Evolutionary conservation across 805 yeast species (phyloP).

Genomic region (Candida ficus): DNA sequence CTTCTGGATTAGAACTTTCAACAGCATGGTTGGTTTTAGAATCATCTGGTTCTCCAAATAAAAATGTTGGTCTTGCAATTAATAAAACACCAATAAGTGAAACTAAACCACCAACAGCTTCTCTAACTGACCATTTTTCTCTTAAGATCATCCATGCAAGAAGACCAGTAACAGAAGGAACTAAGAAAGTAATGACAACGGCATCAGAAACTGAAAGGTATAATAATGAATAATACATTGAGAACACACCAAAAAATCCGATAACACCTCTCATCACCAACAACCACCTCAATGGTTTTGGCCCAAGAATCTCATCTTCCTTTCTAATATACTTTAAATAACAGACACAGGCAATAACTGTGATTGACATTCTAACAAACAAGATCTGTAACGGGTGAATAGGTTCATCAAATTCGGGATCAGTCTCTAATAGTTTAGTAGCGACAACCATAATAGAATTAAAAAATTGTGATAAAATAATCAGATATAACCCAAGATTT

Average conservation of each 20-base stretch:
- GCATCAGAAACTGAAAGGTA: slow-evolving; percentile 78
- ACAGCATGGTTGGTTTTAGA: slow-evolving; percentile 29
- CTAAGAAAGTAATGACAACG: slow-evolving; percentile 69
- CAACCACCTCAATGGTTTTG: slow-evolving; percentile 46
- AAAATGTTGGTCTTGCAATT: slow-evolving; percentile 74
- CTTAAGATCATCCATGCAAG: slow-evolving; percentile 62
- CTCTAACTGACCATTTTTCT: slow-evolving; percentile 62
- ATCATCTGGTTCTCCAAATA: slow-evolving; percentile 45
- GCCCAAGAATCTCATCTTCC: slow-evolving; percentile 67
- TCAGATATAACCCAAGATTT: slow-evolving; percentile 47
- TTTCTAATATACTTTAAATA: slow-evolving; percentile 51
- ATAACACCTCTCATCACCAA: slow-evolving; percentile 58
- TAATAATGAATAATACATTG: slow-evolving; percentile 68
- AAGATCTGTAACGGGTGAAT: slow-evolving; percentile 77
- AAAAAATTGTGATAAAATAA: slow-evolving; percentile 62
- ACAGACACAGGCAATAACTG: slow-evolving; percentile 50
- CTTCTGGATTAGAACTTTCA: slow-evolving; percentile 49
- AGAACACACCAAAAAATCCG: slow-evolving; percentile 80
- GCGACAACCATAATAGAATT: slow-evolving; percentile 73
- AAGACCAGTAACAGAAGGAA: slow-evolving; percentile 73
- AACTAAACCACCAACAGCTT: slow-evolving; percentile 61
- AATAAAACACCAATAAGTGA: slow-evolving; percentile 74
- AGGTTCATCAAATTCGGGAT: slow-evolving; percentile 50
- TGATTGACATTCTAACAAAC: slow-evolving; percentile 70
- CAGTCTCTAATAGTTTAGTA: slow-evolving; percentile 70